Percentiles rank a stretch among this genome's conserved stretches.
Conservation (phyloP, 2,329 filamentous ascomycete genomes). For the Verticillium klebahnii region DNA sequence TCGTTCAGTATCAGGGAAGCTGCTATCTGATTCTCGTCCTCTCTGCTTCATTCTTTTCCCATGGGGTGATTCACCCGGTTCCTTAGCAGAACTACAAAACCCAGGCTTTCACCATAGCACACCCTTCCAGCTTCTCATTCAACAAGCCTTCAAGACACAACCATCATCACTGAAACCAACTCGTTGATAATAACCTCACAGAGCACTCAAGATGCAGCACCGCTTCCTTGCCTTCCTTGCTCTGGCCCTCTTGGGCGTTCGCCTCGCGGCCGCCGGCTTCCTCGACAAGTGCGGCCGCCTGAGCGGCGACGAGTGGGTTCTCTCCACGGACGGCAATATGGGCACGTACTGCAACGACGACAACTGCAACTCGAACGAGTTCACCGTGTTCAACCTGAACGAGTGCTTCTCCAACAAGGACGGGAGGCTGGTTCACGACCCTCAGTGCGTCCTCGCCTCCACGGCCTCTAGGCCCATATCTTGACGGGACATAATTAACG, state of each 20-base stretch:
- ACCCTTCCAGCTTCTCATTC: too few relatives aligned
- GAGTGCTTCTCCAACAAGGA: conserved; percentile 5
- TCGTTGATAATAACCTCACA: neutral
- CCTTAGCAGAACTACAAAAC: too few relatives aligned
- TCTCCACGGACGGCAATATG: conserved; percentile 5
- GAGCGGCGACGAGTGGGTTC: conserved; percentile 1
- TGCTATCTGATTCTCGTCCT: too few relatives aligned
- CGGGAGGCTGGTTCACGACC: neutral
- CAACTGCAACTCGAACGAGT: conserved; percentile 1
- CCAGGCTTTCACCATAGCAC: too few relatives aligned
- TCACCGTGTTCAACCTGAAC: conserved; percentile 7
- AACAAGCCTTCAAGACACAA: neutral
- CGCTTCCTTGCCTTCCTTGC: neutral
- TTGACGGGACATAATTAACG: neutral
- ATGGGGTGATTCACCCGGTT: too few relatives aligned
- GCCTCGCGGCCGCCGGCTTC: conserved; percentile 1
- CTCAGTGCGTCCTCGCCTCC: neutral
- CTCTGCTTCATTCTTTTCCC: too few relatives aligned
- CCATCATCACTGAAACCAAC: neutral
- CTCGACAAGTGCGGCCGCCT: conserved; percentile 6
- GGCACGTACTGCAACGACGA: conserved; percentile 8
- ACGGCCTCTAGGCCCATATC: too few relatives aligned
- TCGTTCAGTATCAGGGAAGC: too few relatives aligned
- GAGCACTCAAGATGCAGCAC: neutral
- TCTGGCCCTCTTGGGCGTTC: neutral